phyloP scores from a whole-genome alignment of 78 protist species.

The Dictyostelium firmibasis region DNA sequence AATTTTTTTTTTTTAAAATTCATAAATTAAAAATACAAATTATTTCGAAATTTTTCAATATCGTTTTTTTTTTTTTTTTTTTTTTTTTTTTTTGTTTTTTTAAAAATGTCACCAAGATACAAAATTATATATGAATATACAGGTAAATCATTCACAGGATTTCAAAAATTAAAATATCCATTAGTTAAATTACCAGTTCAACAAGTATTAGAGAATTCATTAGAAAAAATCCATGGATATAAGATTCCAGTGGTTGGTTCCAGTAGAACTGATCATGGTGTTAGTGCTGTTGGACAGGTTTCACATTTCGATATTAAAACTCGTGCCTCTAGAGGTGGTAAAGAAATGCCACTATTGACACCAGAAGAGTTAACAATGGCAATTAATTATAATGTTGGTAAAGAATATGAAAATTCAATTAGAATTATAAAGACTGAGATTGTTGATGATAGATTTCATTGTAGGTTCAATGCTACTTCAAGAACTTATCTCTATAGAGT shows the following conservation, averaged over 20 bases:
- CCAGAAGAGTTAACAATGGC: constrained; percentile 20
- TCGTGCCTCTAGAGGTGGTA: constrained; percentile 4
- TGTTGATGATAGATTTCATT: constrained; percentile 29
- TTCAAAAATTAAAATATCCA: constrained; percentile 31
- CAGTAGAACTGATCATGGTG: constrained; percentile 63
- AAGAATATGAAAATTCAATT: background rate
- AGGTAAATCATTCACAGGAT: constrained; percentile 49
- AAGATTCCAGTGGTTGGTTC: background rate
- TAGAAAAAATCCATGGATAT: background rate
- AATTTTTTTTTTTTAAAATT: too few relatives aligned
- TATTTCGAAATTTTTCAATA: background rate
- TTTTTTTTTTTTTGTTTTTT: background rate
- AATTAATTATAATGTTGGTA: constrained; percentile 32
- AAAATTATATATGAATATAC: constrained; percentile 51
- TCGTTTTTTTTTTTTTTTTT: background rate
- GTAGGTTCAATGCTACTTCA: constrained; percentile 26
- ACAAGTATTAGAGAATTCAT: constrained; percentile 40
- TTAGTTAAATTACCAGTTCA: constrained; percentile 21
- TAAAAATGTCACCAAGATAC: constrained; percentile 27
- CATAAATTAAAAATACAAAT: background rate
- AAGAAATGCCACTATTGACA: background rate
- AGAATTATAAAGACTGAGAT: constrained; percentile 15
- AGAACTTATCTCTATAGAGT: constrained; percentile 48
- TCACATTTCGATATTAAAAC: constrained; percentile 34
- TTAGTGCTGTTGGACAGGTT: constrained; percentile 30